Base-by-base conservation (phyloP, 2,329 filamentous ascomycete genomes). In the Atkinsonella texensis region DNA sequence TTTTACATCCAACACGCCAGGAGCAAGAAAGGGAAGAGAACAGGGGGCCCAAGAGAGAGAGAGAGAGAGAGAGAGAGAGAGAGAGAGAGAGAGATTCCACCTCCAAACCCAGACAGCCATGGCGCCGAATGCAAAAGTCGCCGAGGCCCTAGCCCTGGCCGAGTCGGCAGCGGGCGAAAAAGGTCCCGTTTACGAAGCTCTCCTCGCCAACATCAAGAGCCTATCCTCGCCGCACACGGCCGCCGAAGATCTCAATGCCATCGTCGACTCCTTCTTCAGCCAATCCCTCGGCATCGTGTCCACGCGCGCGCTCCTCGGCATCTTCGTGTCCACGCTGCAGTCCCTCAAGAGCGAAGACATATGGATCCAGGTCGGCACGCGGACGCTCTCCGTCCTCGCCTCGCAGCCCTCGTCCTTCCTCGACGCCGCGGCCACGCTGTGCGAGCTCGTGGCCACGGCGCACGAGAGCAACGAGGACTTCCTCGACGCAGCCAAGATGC, bases 401-500 rank as follows among this genome's bases (percentile, higher is more conserved):
- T 76, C 64, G 68, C 85, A 66, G 71, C 80, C 64, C 31, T 84
- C 68, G 69, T 85, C 64, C 33, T 93, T 89, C 62, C 83, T 93
- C 68, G 90, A 97, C 66, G 89, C 95, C 67, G 82, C 86, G 60
- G 87, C 85, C 6, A 74, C 80, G 44, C 75, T 96, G 50, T 86
- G 89, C 57, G 83, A 91, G 62, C 79, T 89, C 50, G 76, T 95
- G 17, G 90, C 91, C 18, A 81, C 86, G 53, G 88, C 89, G 12
- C 85, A 93, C 70, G 89, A 97, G 69, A 71, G 72, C 52, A 81
- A 87, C 57, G 88, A 95, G 47, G 88, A 95, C 65, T 95, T 85
- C 66, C 71, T 77, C 20, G 79, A 79, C 32, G 89, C 91, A 0
- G 93, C 93, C 31, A 83, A 83, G 63, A 75, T 80, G 10, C 78